A percentile compares a stretch with the other conserved stretches of the same genome.
These are phyloP conservation scores for Geranomyces michiganensis DNA, from an alignment of 192 early-diverging fungal species.

Conservation along the genomic window DNA sequence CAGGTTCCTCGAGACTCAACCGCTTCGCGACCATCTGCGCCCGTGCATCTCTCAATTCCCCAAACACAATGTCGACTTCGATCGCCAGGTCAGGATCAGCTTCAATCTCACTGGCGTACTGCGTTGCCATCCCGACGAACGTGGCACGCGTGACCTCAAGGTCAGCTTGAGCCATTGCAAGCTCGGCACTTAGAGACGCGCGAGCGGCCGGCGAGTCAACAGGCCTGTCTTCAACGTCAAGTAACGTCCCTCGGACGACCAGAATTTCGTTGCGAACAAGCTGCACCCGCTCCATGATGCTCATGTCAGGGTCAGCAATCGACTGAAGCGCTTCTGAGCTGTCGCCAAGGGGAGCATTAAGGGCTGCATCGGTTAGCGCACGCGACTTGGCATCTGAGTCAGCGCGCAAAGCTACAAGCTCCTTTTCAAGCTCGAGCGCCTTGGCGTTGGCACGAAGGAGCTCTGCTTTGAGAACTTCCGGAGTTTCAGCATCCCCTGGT, in stretches of 20 bases:
- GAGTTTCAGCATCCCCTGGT: not conserved
- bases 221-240: constrained; percentile 3
- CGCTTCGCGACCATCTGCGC: not conserved
- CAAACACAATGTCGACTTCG: constrained; percentile 13
- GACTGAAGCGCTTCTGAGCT: not conserved
- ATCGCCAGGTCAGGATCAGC: constrained; percentile 14
- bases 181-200: constrained; percentile 33
- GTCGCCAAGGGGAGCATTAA: not conserved
- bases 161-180: constrained; percentile 42
- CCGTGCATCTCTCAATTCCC: constrained; percentile 6
- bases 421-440: constrained; percentile 13
- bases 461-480: constrained; percentile 9
- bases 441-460: constrained; percentile 16
- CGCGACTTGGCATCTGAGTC: constrained; percentile 15
- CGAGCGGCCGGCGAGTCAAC: constrained; percentile 25
- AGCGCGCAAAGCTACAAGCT: constrained; percentile 14
- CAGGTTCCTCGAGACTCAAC: constrained; percentile 3
- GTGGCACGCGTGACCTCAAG: constrained; percentile 38
- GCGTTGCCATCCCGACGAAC: constrained; percentile 13
- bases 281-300: not conserved
- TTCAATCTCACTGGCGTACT: constrained; percentile 3
- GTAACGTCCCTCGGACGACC: constrained; percentile 18
- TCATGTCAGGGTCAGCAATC: not conserved
- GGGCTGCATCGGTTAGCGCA: constrained; percentile 21
- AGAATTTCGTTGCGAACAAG: constrained; percentile 23